Percentiles rank a stretch among this genome's conserved stretches.
Evolutionary conservation across 1,284 basidiomycete species (phyloP).

Genomic region (Tausonia pullulans): DNA sequence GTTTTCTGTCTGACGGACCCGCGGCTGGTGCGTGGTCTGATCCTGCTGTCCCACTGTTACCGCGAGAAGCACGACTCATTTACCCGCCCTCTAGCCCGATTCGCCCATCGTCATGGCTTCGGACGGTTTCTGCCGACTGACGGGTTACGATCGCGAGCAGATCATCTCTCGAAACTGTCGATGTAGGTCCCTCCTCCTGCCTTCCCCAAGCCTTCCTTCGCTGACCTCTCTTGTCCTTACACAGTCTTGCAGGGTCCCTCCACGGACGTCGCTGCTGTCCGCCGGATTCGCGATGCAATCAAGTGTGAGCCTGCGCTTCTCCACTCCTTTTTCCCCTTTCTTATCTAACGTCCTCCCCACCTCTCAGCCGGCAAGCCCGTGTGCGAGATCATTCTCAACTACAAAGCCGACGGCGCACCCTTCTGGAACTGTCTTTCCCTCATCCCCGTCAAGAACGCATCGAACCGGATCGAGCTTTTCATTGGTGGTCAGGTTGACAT

Average conservation of each 20-base stretch:
- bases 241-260: background rate
- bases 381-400: slow-evolving; percentile 1
- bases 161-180: slow-evolving; percentile 4
- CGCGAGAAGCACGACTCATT: background rate
- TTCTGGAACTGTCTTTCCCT: background rate
- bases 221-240: background rate
- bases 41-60: background rate
- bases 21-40: slow-evolving; percentile 19
- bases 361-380: too few species aligned
- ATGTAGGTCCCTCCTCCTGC: background rate
- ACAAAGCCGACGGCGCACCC: background rate
- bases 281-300: background rate
- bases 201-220: background rate
- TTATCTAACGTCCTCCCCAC: too few species aligned
- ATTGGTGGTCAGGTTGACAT: background rate
- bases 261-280: background rate
- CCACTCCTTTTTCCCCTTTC: too few species aligned
- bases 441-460: background rate
- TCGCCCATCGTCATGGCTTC: background rate
- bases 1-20: slow-evolving; percentile 23
- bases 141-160: background rate
- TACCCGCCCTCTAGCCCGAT: background rate
- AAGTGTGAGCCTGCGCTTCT: background rate
- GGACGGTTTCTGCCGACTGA: background rate
- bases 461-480: background rate